Evolutionary conservation across 345 rosid species (phyloP), one percentile per base, ranked within the genome.

Genomic region (Populus alba): DNA sequence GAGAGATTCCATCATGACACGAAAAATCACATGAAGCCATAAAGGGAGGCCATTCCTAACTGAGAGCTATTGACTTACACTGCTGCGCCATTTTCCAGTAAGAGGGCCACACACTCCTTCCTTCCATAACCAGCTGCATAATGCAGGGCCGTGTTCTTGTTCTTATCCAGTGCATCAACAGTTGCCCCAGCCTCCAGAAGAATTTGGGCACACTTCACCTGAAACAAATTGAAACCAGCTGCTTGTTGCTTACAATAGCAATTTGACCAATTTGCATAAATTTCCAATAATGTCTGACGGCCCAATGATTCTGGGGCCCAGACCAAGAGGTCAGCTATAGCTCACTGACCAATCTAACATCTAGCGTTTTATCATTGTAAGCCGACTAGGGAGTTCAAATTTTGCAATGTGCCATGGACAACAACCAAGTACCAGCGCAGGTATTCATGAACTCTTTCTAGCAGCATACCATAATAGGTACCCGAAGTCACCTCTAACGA

Each of bases 111-210:
- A 78, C 99, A 95, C 68, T 93, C 99, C 85, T 95, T 92, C 84
- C 92, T 93, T 38, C 99, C 98, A 79, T 95, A 95, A 71, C 99
- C 99, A 75, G 99, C 97, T 17, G 99, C 96, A 59, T 95, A 95
- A 79, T 95, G 99, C 62, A 95, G 93, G 11, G 98, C 97, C 4
- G 99, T 95, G 85, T 95, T 95, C 87, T 94, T 95, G 82, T 95
- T 95, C 82, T 92, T 95, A 85, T 95, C 99, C 80, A 95, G 79
- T 7, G 99, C 98, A 76, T 96, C 93, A 75, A 96, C 97, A 67
- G 77, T 82, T n/a, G 97, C 97, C 79, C 97, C 98, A 55, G 91
- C 94, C 82, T 96, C 97, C 31, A 96, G 84, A 78, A 96, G 97
- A 78, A 92, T 80, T 83, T 89, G 97, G 77, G 98, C 93, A 81